phyloP scores from a whole-genome alignment of 1,284 basidiomycete genomes.

The Sporisorium reilianum region DNA sequence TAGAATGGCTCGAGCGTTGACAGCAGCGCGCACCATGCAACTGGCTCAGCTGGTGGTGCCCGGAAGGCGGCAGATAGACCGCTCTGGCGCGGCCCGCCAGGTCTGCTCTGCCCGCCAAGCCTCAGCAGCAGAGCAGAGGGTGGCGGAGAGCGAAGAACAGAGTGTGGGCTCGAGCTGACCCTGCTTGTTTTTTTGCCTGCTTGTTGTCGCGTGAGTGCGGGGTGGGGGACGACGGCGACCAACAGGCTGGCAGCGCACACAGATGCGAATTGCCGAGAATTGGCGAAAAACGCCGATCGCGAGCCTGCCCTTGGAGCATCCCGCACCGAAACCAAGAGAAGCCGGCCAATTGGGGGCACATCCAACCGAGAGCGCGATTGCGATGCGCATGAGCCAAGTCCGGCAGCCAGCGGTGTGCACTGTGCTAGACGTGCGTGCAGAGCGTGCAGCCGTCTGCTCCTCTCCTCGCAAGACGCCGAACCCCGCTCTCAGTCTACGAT shows the following conservation, averaged over 20 bases:
- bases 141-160: not conserved
- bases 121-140: not conserved
- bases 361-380: too few relatives aligned
- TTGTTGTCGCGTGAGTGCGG: slow-evolving; percentile 10
- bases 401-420: too few relatives aligned
- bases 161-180: not conserved
- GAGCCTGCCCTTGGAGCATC: too few relatives aligned
- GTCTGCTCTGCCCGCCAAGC: not conserved
- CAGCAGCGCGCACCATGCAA: not conserved
- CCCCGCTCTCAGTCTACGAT: not conserved
- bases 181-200: not conserved
- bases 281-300: not conserved
- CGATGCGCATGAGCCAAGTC: too few relatives aligned
- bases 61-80: too few relatives aligned
- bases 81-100: not conserved
- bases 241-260: not conserved
- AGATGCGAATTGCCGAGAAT: slow-evolving; percentile 9
- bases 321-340: not conserved
- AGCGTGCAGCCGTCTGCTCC: too few relatives aligned
- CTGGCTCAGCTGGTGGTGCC: not conserved
- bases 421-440: too few relatives aligned
- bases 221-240: slow-evolving; percentile 4
- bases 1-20: not conserved
- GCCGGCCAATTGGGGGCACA: slow-evolving; percentile 7
- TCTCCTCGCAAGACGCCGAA: slow-evolving; percentile 2